Base-by-base conservation (phyloP, 768 basidiomycete genomes). In the Mycena maculata region DNA sequence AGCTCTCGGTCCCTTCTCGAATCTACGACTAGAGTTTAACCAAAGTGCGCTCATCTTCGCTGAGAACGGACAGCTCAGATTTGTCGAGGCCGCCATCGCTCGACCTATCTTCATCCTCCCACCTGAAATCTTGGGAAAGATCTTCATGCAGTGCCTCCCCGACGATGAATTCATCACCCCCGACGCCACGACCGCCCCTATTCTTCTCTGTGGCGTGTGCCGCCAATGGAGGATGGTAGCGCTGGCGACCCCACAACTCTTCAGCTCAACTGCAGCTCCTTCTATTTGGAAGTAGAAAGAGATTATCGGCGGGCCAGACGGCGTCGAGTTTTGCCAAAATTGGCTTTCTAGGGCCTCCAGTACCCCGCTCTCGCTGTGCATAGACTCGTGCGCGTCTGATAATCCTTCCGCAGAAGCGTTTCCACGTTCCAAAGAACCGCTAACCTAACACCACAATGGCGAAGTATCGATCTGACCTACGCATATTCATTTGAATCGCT, bases 141-240 rank as follows among this genome's bases (percentile, higher is more conserved):
- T 73, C 22, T 73, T 73, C 50, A 6, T 57, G 0, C 58, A 63
- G 3, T 69, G 70, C 31, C 50, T 73, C 3, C 70, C 70, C 11
- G 31, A 15, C n/a, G 52, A 42, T 25, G 58, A 61, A 23, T 69
- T 67, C 55, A 39, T 69, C 7, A 25, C 33, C 20, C 69, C 70
- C 16, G 30, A 60, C 10, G 9, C 44, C 36, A 20, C 10, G 13
- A 48, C 39, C 16, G 64, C 72, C 7, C 70, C 72, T 5, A 54
- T 73, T 13, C 38, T 71, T 10, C 70, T 73, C 22, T 65, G 72
- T 41, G 42, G 56, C 36, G 30, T 73, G 22, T 57, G 61, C 44
- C 64, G 55, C n/a, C 25, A 39, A 18, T 73, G 69, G 69, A 65
- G 70, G 30, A 39, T 54, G 1, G 39, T 59, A 5, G 68, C 70